A percentile compares a stretch with the other conserved stretches of the same genome.
Evolutionary conservation across 1,284 basidiomycete species (phyloP).

Genomic region (Leccinum griseonigrum): DNA sequence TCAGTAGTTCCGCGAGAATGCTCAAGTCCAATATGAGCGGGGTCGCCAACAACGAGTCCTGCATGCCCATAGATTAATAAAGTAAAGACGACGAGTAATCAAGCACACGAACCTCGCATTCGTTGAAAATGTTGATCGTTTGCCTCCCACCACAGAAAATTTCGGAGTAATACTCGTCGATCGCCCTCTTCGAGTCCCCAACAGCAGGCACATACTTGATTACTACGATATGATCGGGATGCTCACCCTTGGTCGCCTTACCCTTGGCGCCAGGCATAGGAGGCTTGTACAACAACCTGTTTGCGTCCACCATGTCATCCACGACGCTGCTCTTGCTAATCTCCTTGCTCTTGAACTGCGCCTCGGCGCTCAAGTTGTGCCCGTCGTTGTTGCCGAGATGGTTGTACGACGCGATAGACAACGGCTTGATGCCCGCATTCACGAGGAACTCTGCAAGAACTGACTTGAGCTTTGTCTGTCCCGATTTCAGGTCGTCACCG

Average conservation of each 20-base stretch:
- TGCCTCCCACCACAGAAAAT: slow-evolving; percentile 81
- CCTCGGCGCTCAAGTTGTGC: slow-evolving; percentile 88
- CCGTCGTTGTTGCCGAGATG: slow-evolving; percentile 99
- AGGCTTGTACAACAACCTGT: slow-evolving; percentile 87
- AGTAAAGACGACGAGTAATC: slow-evolving; percentile 1
- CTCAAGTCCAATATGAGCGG: slow-evolving; percentile 94
- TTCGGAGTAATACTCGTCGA: slow-evolving; percentile 99
- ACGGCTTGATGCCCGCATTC: slow-evolving; percentile 98
- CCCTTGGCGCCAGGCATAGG: slow-evolving; percentile 60
- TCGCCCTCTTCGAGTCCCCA: slow-evolving; percentile 95
- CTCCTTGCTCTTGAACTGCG: slow-evolving; percentile 98
- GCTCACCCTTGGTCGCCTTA: slow-evolving; percentile 79
- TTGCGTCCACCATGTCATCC: slow-evolving; percentile 95
- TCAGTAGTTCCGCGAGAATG: slow-evolving; percentile 93
- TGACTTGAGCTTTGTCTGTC: slow-evolving; percentile 93
- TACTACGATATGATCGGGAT: slow-evolving; percentile 96
- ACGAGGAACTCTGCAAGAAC: slow-evolving; percentile 98
- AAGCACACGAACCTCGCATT: slow-evolving; percentile 70
- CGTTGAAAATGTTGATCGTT: slow-evolving; percentile 93
- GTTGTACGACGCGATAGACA: slow-evolving; percentile 97
- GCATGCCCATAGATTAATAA: slow-evolving; percentile 11
- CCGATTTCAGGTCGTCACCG: slow-evolving; percentile 97
- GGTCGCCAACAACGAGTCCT: slow-evolving; percentile 95
- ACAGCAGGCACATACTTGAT: slow-evolving; percentile 95
- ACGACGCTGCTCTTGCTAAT: slow-evolving; percentile 96